Percentiles rank a stretch among this genome's conserved stretches.
These are phyloP conservation scores for Hirsutella minnesotensis DNA, from an alignment of 2,329 filamentous ascomycete genomes.

Conservation along the genomic window DNA sequence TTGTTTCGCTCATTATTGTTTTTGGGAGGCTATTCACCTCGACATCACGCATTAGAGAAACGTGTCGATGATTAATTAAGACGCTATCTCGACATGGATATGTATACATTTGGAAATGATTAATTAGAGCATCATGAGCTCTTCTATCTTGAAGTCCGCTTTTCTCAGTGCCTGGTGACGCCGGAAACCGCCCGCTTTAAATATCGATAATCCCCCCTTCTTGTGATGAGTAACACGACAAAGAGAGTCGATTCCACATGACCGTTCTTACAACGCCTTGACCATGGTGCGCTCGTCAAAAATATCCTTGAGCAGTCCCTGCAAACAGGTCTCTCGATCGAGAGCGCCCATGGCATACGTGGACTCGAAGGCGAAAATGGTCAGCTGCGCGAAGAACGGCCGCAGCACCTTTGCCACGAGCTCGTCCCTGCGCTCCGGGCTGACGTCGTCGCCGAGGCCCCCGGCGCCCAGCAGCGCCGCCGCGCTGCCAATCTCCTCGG, in stretches of 20 bases:
- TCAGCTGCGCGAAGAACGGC: conserved; percentile 84
- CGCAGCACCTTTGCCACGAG: conserved; percentile 67
- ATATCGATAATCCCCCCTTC: no score
- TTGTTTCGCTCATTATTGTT: no score
- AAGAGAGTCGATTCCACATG: conserved; percentile 9
- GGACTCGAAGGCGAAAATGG: conserved; percentile 86
- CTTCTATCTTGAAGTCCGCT: no score
- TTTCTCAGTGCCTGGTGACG: no score
- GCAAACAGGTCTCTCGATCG: conserved; percentile 53
- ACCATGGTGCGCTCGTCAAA: conserved; percentile 68
- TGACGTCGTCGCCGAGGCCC: conserved; percentile 29
- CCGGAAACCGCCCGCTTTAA: no score
- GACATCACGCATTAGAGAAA: no score
- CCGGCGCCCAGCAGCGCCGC: conserved; percentile 5
- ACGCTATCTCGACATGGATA: no score
- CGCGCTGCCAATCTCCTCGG: conserved; percentile 55
- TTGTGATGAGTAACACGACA: no score
- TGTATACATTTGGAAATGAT: no score
- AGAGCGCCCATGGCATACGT: conserved; percentile 72
- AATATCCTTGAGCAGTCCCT: conserved; percentile 57
- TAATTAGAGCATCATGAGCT: no score
- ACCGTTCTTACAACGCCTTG: conserved; percentile 35
- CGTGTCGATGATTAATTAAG: no score
- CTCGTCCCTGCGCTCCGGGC: conserved; percentile 50
- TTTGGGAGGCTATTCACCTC: no score